Evolutionary conservation across 305 asterid species (phyloP).

Genomic region (Solanum hybrid): DNA sequence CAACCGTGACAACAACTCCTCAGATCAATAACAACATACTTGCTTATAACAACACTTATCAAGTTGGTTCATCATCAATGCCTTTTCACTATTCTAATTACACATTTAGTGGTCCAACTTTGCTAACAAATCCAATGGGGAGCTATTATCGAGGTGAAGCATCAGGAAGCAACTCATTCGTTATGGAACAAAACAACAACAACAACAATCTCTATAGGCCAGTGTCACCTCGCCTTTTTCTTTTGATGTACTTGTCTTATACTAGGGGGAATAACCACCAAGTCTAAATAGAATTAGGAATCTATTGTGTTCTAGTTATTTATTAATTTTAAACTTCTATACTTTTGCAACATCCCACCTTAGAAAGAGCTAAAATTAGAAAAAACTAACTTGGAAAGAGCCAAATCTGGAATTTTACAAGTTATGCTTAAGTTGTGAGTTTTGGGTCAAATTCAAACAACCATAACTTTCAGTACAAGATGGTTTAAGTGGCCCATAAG

Average conservation of each 20-base stretch:
- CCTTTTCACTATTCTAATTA: background rate
- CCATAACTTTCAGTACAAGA: no score
- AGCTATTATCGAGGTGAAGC: background rate
- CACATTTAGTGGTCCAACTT: background rate
- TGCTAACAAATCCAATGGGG: background rate
- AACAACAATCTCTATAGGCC: background rate
- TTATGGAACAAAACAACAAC: background rate
- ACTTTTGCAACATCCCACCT: no score
- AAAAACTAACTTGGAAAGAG: no score
- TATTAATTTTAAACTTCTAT: no score
- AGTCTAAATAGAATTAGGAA: background rate
- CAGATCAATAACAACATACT: background rate
- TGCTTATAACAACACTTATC: background rate
- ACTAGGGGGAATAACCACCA: no score
- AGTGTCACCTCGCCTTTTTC: background rate
- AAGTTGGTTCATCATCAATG: background rate
- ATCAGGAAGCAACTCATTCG: background rate
- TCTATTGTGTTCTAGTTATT: background rate
- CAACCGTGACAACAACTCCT: background rate
- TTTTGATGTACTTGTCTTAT: background rate
- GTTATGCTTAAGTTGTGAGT: no score
- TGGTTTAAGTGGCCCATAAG: no score
- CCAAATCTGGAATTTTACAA: no score
- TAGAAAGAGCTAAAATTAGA: no score
- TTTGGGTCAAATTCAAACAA: no score